A percentile compares a stretch with the other conserved stretches of the same genome.
Evolutionary conservation across 345 rosid species (phyloP).

Genomic region (Rubroshorea leprosula): DNA sequence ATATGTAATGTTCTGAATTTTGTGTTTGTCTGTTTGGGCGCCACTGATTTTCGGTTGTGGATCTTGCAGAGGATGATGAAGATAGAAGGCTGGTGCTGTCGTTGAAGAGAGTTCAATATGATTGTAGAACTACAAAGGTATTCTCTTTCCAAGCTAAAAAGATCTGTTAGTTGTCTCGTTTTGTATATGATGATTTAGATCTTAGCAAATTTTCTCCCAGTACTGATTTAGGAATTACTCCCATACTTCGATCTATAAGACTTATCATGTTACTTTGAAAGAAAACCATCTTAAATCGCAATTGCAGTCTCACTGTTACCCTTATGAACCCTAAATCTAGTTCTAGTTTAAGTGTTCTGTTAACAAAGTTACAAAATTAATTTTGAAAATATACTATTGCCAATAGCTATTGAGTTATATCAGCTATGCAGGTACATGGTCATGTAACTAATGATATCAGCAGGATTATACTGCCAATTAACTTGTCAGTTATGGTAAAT

Average conservation of each 20-base stretch:
- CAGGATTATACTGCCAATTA: slow-evolving; percentile 7
- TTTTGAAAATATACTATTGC: background rate
- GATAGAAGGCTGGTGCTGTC: slow-evolving; percentile 4
- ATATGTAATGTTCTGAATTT: background rate
- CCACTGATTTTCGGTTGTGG: background rate
- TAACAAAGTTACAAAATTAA: background rate
- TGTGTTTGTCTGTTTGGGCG: background rate
- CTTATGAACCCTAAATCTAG: background rate
- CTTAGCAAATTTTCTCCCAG: too few relatives aligned
- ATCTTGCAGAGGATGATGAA: slow-evolving; percentile 13
- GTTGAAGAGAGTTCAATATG: slow-evolving; percentile 25
- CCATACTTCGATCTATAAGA: background rate
- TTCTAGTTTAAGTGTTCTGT: background rate
- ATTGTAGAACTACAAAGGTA: slow-evolving; percentile 32
- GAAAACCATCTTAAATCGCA: background rate
- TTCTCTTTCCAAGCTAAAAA: background rate
- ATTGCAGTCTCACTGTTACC: too few relatives aligned
- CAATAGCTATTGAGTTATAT: slow-evolving; percentile 4
- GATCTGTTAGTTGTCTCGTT: too few relatives aligned
- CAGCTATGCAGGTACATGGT: slow-evolving; percentile 29
- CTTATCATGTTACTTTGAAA: background rate
- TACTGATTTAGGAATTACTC: background rate
- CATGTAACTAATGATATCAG: slow-evolving; percentile 21
- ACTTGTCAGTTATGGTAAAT: slow-evolving; percentile 11
- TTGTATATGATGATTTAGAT: background rate